Conservation (phyloP, 2,329 filamentous ascomycete species). For the Passalora sequoiae region DNA sequence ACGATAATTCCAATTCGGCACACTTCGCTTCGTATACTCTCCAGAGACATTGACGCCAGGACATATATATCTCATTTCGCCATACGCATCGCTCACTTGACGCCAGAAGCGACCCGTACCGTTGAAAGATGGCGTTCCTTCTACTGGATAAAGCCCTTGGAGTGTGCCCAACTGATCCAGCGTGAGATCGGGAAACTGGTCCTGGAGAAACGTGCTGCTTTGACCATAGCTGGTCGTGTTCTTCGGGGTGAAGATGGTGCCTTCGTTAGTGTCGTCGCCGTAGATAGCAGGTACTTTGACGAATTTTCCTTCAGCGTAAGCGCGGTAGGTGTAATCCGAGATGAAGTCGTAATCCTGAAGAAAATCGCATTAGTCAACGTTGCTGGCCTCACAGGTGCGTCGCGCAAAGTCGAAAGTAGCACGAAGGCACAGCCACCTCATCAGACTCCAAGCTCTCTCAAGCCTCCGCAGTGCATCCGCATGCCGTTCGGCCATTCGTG, state of each 20-base stretch:
- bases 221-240: conserved; percentile 44
- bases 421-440: too few relatives aligned
- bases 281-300: conserved; percentile 52
- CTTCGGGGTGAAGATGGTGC: conserved; percentile 55
- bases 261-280: conserved; percentile 58
- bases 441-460: too few relatives aligned
- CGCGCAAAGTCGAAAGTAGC: too few relatives aligned
- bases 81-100: conserved; percentile 55
- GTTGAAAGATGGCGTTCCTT: conserved; percentile 43
- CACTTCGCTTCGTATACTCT: conserved; percentile 36
- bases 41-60: conserved; percentile 54
- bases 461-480: too few relatives aligned
- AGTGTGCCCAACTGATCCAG: conserved; percentile 48
- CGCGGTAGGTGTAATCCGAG: conserved; percentile 45
- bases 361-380: too few relatives aligned
- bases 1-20: conserved; percentile 61
- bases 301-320: conserved; percentile 48
- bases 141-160: conserved; percentile 53
- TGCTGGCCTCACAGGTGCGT: too few relatives aligned
- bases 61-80: conserved; percentile 62
- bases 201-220: conserved; percentile 52
- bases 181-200: conserved; percentile 55
- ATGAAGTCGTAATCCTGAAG: conserved; percentile 50
- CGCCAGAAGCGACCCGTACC: conserved; percentile 53
- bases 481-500: too few relatives aligned